Conservation (phyloP, 2,329 filamentous ascomycete genomes). For the Catunica adiposa region DNA sequence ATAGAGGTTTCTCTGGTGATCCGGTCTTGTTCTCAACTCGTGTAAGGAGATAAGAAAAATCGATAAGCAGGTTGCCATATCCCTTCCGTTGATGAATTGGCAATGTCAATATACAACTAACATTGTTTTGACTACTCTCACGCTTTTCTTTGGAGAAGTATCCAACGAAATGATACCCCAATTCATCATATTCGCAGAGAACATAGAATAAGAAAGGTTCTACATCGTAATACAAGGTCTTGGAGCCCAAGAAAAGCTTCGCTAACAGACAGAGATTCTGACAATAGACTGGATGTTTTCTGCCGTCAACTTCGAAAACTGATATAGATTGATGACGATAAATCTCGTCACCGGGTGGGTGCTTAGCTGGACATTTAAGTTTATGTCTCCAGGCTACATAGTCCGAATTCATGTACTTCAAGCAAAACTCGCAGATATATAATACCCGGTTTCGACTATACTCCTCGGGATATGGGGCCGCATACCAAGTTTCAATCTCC, state of each 20-base stretch:
- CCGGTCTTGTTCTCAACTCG: conserved; percentile 85
- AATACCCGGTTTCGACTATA: conserved; percentile 91
- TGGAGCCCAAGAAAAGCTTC: conserved; percentile 95
- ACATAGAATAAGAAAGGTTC: conserved; percentile 96
- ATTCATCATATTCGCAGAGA: conserved; percentile 81
- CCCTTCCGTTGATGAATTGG: conserved; percentile 95
- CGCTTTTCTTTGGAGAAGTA: conserved; percentile 99
- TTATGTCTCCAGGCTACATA: conserved; percentile 98
- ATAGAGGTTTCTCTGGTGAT: conserved; percentile 90
- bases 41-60: conserved; percentile 94
- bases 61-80: conserved; percentile 90
- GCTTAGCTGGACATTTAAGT: conserved; percentile 88
- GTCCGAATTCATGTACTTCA: conserved; percentile 99
- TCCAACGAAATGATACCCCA: conserved; percentile 92
- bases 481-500: conserved; percentile 99
- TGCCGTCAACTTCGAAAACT: conserved; percentile 93
- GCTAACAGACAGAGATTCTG: conserved; percentile 92
- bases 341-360: conserved; percentile 93
- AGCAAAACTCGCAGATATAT: conserved; percentile 98
- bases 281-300: conserved; percentile 96
- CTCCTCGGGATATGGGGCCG: conserved; percentile 92
- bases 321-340: conserved; percentile 83
- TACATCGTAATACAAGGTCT: conserved; percentile 95
- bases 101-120: conserved; percentile 89
- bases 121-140: conserved; percentile 86